Percentiles rank a stretch among this genome's conserved stretches.
Conservation (phyloP, 192 early-diverging fungal species). For the Podila epicladia region DNA sequence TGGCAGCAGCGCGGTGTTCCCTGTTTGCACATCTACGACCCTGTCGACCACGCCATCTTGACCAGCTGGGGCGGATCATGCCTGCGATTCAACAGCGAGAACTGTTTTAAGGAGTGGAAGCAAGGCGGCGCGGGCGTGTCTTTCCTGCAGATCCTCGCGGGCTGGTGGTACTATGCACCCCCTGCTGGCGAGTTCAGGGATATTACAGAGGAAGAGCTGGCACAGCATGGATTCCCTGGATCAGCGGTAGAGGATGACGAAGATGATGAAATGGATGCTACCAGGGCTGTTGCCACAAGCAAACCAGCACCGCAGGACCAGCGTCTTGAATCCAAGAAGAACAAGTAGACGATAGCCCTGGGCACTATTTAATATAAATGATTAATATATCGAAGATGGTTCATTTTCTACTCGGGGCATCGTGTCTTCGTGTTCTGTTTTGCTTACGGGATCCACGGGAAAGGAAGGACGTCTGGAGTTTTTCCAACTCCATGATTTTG, state of each 20-base stretch:
- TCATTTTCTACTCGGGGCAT: too few relatives aligned
- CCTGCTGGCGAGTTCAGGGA: slow-evolving; percentile 27
- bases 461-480: too few relatives aligned
- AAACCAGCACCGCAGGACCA: slow-evolving; percentile 3
- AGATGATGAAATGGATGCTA: neutral
- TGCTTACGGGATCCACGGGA: too few relatives aligned
- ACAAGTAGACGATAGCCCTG: slow-evolving; percentile 2
- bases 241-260: neutral
- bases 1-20: slow-evolving; percentile 42
- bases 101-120: slow-evolving; percentile 36
- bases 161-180: slow-evolving; percentile 33
- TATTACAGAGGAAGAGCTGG: slow-evolving; percentile 31
- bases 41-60: slow-evolving; percentile 32
- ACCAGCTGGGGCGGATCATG: slow-evolving; percentile 47
- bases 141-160: slow-evolving; percentile 29
- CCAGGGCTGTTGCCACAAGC: neutral
- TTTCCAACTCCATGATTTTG: too few relatives aligned
- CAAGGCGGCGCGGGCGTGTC: slow-evolving; percentile 23
- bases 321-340: slow-evolving; percentile 25
- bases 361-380: too few relatives aligned
- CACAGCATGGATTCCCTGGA: slow-evolving; percentile 17
- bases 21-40: slow-evolving; percentile 37
- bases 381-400: too few relatives aligned
- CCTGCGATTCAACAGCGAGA: slow-evolving; percentile 34
- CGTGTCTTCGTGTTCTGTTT: too few relatives aligned